Percentiles rank a stretch among this genome's conserved stretches.
Evolutionary conservation across 108 stramenopile genomes (phyloP).

Genomic region (Nitzschia palea): DNA sequence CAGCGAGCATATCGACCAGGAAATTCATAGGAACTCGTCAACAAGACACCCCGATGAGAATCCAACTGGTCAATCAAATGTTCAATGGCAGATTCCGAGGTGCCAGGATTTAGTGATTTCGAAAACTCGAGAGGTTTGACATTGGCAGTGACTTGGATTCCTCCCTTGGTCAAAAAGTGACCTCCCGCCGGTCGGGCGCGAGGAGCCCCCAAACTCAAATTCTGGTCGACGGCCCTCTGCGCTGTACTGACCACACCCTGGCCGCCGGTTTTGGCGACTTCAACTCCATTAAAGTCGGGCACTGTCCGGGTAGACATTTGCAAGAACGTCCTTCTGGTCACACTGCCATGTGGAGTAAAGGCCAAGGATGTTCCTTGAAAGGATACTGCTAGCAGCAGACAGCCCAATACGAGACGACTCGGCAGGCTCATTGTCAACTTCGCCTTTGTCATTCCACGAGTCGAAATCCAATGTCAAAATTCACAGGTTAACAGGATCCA

Average conservation of each 20-base stretch:
- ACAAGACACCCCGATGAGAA: constrained; percentile 77
- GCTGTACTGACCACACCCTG: constrained; percentile 59
- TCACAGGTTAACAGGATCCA: no score
- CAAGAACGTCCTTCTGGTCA: not conserved
- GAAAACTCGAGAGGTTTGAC: constrained; percentile 59
- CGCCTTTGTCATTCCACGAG: no score
- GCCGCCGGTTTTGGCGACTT: constrained; percentile 65
- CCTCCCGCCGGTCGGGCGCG: constrained; percentile 75
- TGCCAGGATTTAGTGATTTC: constrained; percentile 20
- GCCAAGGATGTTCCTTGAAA: not conserved
- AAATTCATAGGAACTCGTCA: constrained; percentile 93
- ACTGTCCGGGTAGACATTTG: not conserved
- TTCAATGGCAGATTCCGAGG: constrained; percentile 71
- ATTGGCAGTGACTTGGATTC: constrained; percentile 82
- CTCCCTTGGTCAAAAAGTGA: constrained; percentile 83
- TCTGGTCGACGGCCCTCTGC: constrained; percentile 57
- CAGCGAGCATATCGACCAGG: constrained; percentile 94
- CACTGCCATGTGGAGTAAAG: not conserved
- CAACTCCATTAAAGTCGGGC: constrained; percentile 52
- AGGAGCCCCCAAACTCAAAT: constrained; percentile 79
- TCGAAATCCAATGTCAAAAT: no score
- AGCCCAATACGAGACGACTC: not conserved
- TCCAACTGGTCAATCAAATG: constrained; percentile 86
- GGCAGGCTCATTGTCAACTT: no score
- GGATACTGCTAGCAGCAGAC: not conserved